Evolutionary conservation across 257 asterid species (phyloP), one percentile per base, ranked within the genome.

Genomic region (Mentha longifolia): DNA sequence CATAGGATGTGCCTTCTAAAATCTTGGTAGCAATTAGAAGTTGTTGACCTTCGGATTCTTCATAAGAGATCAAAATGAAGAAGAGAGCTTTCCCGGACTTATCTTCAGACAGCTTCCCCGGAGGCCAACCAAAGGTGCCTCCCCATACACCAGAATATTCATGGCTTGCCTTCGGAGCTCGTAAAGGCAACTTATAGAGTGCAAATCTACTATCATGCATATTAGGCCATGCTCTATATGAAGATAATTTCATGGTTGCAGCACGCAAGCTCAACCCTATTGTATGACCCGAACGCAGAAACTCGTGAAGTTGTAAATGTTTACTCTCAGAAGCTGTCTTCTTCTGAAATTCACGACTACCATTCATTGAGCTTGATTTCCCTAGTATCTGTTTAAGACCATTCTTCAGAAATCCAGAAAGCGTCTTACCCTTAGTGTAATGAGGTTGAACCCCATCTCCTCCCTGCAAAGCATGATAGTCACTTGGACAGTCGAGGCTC

Each of bases 81-180:
- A 87, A 92, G 19, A 89, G 88, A 17, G 96, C 95, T 74, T 86
- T 89, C 31, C 95, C 94, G 14, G 87, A 92, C 80, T 88, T 92
- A 76, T 89, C 95, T 60, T 89, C 92, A 31, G 85, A 60, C 28
- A 83, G 87, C 69, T 55, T 80, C 65, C 95, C 95, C 0, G 93
- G 95, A 46, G 98, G 98, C 98, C 96, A 89, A 71, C 98, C 96
- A 61, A 89, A 92, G 37, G 91, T 88, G 37, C 96, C 98, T 58
- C 95, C 98, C 96, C 96, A 92, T 51, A 92, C 55, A 76, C 98
- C 98, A 43, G 92, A 84, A 77, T 76, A 88, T 56, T 92, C 92
- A 20, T 81, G 87, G 37, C 82, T 84, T 7, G 70, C 77, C 65
- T 65, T 67, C 51, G 96, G 90, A 30, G 83, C 70, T 73, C 78